Conservation (phyloP, 164 flowering plant species). For the Buxus sempervirens region DNA sequence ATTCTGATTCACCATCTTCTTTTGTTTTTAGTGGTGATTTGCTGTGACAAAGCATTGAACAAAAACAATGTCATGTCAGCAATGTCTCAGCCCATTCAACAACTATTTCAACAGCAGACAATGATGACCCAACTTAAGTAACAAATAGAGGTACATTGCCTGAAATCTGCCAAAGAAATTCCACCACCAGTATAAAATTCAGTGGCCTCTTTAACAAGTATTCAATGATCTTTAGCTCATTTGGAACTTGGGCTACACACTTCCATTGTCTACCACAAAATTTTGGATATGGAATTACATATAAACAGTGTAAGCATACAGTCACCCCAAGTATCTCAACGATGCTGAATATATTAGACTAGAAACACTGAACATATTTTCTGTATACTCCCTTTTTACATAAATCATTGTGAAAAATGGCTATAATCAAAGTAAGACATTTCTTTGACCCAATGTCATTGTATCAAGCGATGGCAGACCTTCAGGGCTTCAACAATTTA, state of each 20-base stretch:
- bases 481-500: not conserved
- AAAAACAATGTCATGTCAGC: not conserved
- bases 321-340: not conserved
- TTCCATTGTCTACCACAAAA: not conserved
- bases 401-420: not conserved
- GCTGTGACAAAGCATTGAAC: too few relatives aligned
- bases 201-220: not conserved
- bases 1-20: too few relatives aligned
- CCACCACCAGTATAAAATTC: not conserved
- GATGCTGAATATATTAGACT: not conserved
- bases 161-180: not conserved
- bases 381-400: conserved; percentile 7
- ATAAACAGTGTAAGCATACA: not conserved
- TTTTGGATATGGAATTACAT: not conserved
- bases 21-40: too few relatives aligned
- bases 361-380: not conserved
- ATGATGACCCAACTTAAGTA: not conserved
- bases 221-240: not conserved
- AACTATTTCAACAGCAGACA: not conserved
- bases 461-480: not conserved
- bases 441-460: not conserved
- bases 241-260: not conserved
- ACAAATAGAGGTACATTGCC: not conserved
- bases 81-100: not conserved
- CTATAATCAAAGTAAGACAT: too few relatives aligned